Evolutionary conservation across 75 land plant genomes (phyloP).

Genomic region (Ceratopteris richardii): DNA sequence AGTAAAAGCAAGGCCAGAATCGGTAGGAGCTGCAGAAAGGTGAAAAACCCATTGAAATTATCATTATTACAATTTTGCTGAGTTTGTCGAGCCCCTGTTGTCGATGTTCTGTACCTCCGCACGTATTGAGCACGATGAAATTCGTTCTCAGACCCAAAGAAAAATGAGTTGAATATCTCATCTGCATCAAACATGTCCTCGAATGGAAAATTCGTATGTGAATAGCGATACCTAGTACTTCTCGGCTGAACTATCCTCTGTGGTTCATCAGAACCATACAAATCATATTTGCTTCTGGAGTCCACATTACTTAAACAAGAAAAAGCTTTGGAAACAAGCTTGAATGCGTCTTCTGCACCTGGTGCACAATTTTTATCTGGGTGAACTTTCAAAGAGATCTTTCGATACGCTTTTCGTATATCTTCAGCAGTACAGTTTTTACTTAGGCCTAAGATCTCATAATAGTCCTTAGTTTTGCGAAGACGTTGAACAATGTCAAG

Average conservation of each 20-base stretch:
- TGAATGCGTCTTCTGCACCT: constrained; percentile 92
- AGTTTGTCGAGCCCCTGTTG: constrained; percentile 20
- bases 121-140: constrained; percentile 29
- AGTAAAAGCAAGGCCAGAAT: constrained; percentile 55
- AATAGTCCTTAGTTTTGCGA: constrained; percentile 45
- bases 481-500: not conserved
- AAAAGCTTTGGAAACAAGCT: constrained; percentile 77
- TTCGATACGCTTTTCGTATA: constrained; percentile 75
- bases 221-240: too few relatives aligned
- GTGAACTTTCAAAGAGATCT: constrained; percentile 85
- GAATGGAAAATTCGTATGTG: not conserved
- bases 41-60: constrained; percentile 18
- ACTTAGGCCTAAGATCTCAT: constrained; percentile 65
- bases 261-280: too few relatives aligned
- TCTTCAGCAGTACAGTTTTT: constrained; percentile 61
- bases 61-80: not conserved
- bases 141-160: constrained; percentile 48
- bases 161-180: constrained; percentile 73
- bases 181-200: constrained; percentile 72
- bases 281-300: too few relatives aligned
- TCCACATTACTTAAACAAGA: constrained; percentile 52
- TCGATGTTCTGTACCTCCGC: constrained; percentile 30
- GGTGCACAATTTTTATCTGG: constrained; percentile 89
- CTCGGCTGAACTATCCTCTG: too few relatives aligned
- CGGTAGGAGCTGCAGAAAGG: constrained; percentile 51